A percentile compares a stretch with the other conserved stretches of the same genome.
phyloP scores from a whole-genome alignment of 2,329 filamentous ascomycete species.

The Cercospora sp. region DNA sequence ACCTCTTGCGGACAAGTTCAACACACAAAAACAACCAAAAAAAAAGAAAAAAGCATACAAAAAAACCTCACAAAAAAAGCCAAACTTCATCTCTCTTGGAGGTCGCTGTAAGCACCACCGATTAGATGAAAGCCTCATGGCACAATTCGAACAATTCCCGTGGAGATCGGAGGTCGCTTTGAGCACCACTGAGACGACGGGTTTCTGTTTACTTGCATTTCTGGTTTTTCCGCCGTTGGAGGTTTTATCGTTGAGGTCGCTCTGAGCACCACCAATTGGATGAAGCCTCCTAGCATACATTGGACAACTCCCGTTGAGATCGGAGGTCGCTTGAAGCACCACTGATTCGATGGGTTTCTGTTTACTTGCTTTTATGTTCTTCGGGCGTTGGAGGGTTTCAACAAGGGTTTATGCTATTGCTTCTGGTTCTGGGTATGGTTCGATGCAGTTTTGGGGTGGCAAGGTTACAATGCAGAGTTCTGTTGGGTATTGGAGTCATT shows the following conservation, averaged over 20 bases:
- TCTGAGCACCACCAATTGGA: background rate
- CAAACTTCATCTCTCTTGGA: background rate
- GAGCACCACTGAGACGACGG: background rate
- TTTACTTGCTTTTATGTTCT: background rate
- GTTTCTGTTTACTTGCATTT: background rate
- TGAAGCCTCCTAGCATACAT: background rate
- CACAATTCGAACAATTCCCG: background rate
- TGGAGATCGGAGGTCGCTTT: background rate
- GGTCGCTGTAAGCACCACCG: background rate
- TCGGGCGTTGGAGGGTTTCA: background rate
- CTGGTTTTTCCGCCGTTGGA: background rate
- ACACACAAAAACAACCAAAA: background rate
- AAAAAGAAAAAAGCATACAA: background rate
- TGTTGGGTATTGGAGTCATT: background rate
- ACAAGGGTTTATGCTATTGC: background rate
- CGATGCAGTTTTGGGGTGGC: background rate
- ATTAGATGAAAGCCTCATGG: background rate
- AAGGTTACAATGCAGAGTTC: background rate
- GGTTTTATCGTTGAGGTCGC: background rate
- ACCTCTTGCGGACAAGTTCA: background rate
- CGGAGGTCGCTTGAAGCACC: background rate
- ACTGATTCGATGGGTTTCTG: background rate
- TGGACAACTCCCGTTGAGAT: background rate
- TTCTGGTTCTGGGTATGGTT: background rate
- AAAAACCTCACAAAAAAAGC: background rate